Percentiles rank a stretch among this genome's conserved stretches.
Evolutionary conservation across 225 moss, liverwort and hornwort species (phyloP).

Genomic region (Physcomitrellopsis africana): DNA sequence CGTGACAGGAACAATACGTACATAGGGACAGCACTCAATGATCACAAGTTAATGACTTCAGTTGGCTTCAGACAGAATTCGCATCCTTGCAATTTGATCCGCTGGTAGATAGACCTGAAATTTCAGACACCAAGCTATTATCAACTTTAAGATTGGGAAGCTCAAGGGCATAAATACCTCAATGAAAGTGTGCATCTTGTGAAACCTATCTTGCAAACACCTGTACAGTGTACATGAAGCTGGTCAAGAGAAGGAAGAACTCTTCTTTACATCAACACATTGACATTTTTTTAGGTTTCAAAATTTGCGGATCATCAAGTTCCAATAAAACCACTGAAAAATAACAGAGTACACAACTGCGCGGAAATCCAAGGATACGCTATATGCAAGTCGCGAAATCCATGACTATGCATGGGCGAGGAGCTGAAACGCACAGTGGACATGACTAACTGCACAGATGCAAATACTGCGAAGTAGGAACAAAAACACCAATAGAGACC

Average conservation of each 20-base stretch:
- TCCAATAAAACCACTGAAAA: slow-evolving; percentile 9
- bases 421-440: slow-evolving; percentile 20
- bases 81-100: slow-evolving; percentile 41
- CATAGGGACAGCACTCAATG: slow-evolving; percentile 35
- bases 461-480: not conserved
- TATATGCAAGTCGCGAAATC: not conserved
- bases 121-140: slow-evolving; percentile 19
- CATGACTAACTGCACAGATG: not conserved
- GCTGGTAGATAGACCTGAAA: slow-evolving; percentile 22
- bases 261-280: not conserved
- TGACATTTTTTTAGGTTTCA: not conserved
- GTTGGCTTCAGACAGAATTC: slow-evolving; percentile 23
- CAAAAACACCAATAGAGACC: not conserved
- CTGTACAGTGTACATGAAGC: not conserved
- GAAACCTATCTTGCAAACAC: not conserved
- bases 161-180: not conserved
- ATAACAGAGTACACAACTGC: not conserved
- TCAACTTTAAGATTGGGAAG: not conserved
- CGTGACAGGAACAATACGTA: slow-evolving; percentile 26
- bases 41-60: slow-evolving; percentile 1
- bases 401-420: not conserved
- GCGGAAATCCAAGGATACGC: not conserved
- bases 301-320: not conserved
- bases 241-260: not conserved
- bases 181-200: not conserved